Base-by-base conservation (phyloP, 257 asterid species). In the Salvia hispanica region DNA sequence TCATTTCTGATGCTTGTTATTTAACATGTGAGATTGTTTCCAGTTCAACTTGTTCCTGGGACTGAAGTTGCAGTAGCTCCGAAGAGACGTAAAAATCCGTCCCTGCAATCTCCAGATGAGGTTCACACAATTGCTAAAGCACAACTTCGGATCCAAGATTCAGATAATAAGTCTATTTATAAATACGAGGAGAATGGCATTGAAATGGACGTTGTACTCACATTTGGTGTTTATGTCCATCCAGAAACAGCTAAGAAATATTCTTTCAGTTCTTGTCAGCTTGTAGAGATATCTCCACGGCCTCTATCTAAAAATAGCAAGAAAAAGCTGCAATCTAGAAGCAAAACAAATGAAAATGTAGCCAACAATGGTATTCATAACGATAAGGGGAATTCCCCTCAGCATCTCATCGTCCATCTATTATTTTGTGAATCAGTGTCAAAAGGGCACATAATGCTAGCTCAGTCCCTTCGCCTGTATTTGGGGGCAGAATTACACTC, bases 31-130 rank as follows among this genome's bases (percentile, higher is more conserved):
- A 69, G 34, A 39, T 76, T 79, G 73, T 74, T 78, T 63, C 43
- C 88, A 93, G 99, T 88, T 50, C 97, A 85, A 84, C 99, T 93
- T 73, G 95, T 93, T 60, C 99, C 96, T 25, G 97, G 92, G 73
- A 79, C 89, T 64, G 96, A 93, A 80, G 96, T 93, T 80, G 95
- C 97, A 60, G 96, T 93, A 74, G 95, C 96, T 61, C 96, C 95
- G 64, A 93, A 93, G 86, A 81, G 88, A 68, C 96, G 99, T 58
- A 88, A 83, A 80, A 83, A 84, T 69, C 64, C 88, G 58, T 72
- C 84, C 33, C 12, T 48, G 51, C 71, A 77, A 60, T 74, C 88
- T 58, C 58, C 79, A 45, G 85, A 75, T 47, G 72, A 77, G 73
- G 76, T 66, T 59, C 71, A 44, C 57, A 61, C 52, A 7, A 69